Percentiles rank a stretch among this genome's conserved stretches.
These are phyloP conservation scores for Botrytis cinerea DNA, from an alignment of 2,329 filamentous ascomycete genomes.

Conservation along the genomic window DNA sequence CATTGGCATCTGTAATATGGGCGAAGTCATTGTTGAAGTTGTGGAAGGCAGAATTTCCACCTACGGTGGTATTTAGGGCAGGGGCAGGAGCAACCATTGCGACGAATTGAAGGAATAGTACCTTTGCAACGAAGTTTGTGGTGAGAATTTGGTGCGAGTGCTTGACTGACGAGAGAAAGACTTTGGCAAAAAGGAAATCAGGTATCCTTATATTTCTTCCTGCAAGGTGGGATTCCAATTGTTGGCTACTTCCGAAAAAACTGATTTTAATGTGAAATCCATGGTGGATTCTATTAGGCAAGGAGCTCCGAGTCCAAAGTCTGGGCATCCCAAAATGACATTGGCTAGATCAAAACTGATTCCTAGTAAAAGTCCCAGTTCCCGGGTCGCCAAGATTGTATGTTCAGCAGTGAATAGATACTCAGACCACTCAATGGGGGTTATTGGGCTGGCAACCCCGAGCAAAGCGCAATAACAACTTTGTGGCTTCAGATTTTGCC, in stretches of 20 bases:
- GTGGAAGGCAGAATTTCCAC: slow-evolving; percentile 71
- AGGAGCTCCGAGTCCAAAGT: slow-evolving; percentile 23
- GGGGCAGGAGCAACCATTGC: slow-evolving; percentile 45
- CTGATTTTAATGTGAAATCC: neutral
- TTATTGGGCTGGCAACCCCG: neutral
- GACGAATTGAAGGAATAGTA: neutral
- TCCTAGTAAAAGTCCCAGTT: neutral
- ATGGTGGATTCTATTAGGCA: slow-evolving; percentile 5
- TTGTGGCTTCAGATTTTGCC: neutral
- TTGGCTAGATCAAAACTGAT: neutral
- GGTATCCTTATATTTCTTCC: slow-evolving; percentile 18
- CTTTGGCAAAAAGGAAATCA: neutral
- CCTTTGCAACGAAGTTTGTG: neutral
- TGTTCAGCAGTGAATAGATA: neutral
- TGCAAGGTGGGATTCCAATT: neutral
- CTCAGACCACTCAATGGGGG: neutral
- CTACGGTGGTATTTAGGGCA: slow-evolving; percentile 71
- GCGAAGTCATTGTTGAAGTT: slow-evolving; percentile 77
- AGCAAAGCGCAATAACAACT: too few relatives aligned
- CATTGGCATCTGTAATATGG: slow-evolving; percentile 68
- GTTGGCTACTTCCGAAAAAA: neutral
- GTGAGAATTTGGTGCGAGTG: slow-evolving; percentile 2
- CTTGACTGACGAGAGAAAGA: slow-evolving; percentile 28
- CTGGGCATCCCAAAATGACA: slow-evolving; percentile 14
- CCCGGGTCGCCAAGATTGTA: neutral